Conservation (phyloP, 371 early-diverging fungal species). For the Haplosporangium sp. region DNA sequence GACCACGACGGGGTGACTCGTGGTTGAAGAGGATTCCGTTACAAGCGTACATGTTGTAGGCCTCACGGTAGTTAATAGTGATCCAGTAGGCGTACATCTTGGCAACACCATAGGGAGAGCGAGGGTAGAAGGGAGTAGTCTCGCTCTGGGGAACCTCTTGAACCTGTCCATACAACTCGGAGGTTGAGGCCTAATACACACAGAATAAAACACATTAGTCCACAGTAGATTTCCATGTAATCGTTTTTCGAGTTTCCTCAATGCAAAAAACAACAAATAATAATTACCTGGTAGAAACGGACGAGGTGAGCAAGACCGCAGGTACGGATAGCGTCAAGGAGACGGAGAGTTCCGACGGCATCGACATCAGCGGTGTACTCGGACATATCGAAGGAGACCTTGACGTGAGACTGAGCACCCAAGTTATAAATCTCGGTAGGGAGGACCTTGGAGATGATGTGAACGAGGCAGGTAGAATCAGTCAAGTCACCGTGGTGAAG, state of each 20-base stretch:
- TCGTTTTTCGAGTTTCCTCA: neutral
- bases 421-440: conserved; percentile 87
- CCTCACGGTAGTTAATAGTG: conserved; percentile 87
- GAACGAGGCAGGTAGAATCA: conserved; percentile 85
- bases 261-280: neutral
- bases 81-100: conserved; percentile 91
- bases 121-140: conserved; percentile 91
- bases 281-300: conserved; percentile 80
- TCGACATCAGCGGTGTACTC: conserved; percentile 92
- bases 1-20: conserved; percentile 89
- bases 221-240: neutral
- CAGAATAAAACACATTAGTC: neutral
- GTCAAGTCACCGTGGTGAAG: conserved; percentile 91
- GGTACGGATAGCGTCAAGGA: conserved; percentile 86
- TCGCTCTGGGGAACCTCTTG: conserved; percentile 88
- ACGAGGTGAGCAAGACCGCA: conserved; percentile 78
- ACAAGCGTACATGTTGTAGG: conserved; percentile 86
- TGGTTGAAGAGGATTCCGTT: conserved; percentile 93
- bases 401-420: conserved; percentile 86
- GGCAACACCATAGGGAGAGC: conserved; percentile 90
- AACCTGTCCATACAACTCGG: conserved; percentile 88
- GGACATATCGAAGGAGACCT: conserved; percentile 91
- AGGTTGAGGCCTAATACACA: conserved; percentile 73
- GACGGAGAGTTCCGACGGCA: conserved; percentile 84
- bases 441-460: conserved; percentile 81